Base-by-base conservation (phyloP, 306 rosid species). In the Trifolium fragiferum region DNA sequence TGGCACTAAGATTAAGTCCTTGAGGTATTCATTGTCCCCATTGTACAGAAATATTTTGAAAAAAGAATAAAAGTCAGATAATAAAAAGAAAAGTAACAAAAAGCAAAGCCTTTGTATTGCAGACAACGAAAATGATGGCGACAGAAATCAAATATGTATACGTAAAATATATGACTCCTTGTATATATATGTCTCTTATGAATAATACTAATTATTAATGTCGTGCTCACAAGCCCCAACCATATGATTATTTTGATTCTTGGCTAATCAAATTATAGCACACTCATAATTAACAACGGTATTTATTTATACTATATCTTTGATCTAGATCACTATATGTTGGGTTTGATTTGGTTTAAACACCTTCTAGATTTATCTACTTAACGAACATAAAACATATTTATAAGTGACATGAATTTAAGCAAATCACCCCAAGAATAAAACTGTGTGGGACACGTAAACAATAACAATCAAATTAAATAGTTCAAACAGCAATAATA, bases 1-100 rank as follows among this genome's bases (percentile, higher is more conserved):
- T 61, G 67, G 80, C 92, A 88, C 82, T 87, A 58, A 30, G 74
- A 51, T 84, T 76, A 71, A 81, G 82, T 88, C 86, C 82, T 79
- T 82, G 46, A 38, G 74, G 65, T 70, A 81, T 85, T 84, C 86
- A 71, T 73, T 83, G 86, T 82, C 85, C 85, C 88, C 84, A 73
- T 83, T 70, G 68, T 68, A 82, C 76, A 77, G 54, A 75, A 27
- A 9, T 59, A 35, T 43, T 73, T 66, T 60, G 21, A n/a, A 5
- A 9, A 65, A 63, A 51, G 72, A 82, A 80, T 67, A 59, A 33
- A 77, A 71, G 79, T 68, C 13, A 35, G 25, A 81, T 76, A 69
- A 80, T 59, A 80, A 78, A 78, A 66, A 65, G 50, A 62, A 81
- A 79, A 72, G 78, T 73, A 72, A 72, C 81, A 73, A 83, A 83